Evolutionary conservation across 768 basidiomycete species (phyloP).

Genomic region (Xerocomus brunneocitrinus): DNA sequence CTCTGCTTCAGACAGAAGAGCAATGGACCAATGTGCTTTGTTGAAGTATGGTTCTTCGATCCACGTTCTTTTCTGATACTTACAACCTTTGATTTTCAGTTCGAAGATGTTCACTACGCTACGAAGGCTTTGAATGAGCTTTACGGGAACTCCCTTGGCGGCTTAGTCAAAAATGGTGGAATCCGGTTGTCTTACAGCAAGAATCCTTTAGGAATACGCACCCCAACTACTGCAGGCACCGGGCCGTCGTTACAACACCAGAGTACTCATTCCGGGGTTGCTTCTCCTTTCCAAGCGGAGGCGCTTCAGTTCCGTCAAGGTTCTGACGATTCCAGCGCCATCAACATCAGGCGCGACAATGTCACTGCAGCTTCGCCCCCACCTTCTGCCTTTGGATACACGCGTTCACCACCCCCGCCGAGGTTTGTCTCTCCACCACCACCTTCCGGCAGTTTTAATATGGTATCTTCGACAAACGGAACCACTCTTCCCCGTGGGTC

Average conservation of each 20-base stretch:
- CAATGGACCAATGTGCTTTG: conserved; percentile 99
- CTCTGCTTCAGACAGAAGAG: conserved; percentile 94
- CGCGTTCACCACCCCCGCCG: conserved; percentile 33
- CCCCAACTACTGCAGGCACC: conserved; percentile 54
- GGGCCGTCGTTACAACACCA: conserved; percentile 28
- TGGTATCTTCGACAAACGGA: conserved; percentile 26
- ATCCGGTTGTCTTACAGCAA: conserved; percentile 97
- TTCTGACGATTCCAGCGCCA: conserved; percentile 22
- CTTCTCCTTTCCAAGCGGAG: conserved; percentile 29
- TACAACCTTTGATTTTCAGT: conserved; percentile 42
- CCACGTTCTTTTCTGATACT: background rate
- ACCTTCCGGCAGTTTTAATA: conserved; percentile 27
- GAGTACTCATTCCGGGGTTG: conserved; percentile 14
- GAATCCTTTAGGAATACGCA: conserved; percentile 92
- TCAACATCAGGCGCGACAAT: conserved; percentile 25
- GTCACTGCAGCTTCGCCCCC: conserved; percentile 21
- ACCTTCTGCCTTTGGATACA: conserved; percentile 25
- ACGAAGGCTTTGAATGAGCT: conserved; percentile 84
- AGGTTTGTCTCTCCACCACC: conserved; percentile 33
- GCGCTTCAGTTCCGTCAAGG: conserved; percentile 29
- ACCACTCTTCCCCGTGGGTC: conserved; percentile 27
- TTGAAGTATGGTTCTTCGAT: conserved; percentile 60
- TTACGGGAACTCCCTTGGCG: conserved; percentile 87
- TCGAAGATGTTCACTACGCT: conserved; percentile 84
- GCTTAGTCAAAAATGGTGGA: conserved; percentile 91